Evolutionary conservation across 2,329 filamentous ascomycete genomes (phyloP).

Genomic region (Fonsecaea erecta): DNA sequence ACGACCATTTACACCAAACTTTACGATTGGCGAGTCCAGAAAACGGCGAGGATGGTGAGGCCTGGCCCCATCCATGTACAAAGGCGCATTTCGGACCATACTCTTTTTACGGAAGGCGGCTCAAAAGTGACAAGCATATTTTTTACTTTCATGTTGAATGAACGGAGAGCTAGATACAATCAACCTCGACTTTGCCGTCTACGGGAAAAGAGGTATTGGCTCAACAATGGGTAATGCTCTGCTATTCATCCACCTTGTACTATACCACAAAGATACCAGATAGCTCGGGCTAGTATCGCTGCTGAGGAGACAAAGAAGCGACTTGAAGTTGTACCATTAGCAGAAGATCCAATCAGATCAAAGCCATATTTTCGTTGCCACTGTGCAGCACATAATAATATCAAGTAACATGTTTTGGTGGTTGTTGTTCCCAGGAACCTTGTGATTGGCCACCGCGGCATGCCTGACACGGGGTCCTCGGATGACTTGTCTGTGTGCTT

Average conservation of each 20-base stretch:
- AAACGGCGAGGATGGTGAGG: conserved; percentile 19
- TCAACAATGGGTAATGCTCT: conserved; percentile 14
- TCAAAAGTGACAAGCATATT: conserved; percentile 16
- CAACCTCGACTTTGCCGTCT: conserved; percentile 2
- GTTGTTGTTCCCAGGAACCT: not conserved
- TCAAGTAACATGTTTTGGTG: not conserved
- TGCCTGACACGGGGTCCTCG: not conserved
- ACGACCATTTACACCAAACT: conserved; percentile 18
- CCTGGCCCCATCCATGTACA: conserved; percentile 15
- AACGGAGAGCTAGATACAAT: conserved; percentile 16
- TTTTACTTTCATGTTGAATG: not conserved
- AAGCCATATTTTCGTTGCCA: not conserved
- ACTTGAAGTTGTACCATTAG: conserved; percentile 14
- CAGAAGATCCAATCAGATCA: conserved; percentile 7
- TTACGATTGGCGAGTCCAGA: conserved; percentile 14
- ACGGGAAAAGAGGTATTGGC: conserved; percentile 2
- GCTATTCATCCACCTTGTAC: conserved; percentile 11
- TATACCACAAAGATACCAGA: conserved; percentile 8
- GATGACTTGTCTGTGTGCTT: no score
- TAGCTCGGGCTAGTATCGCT: conserved; percentile 18
- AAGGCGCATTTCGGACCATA: conserved; percentile 13
- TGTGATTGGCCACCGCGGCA: conserved; percentile 7
- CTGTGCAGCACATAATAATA: conserved; percentile 4
- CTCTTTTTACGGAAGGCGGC: conserved; percentile 4
- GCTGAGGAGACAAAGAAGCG: not conserved